These are phyloP conservation scores for Camelina hispida DNA, from an alignment of 345 rosid species.

Conservation along the genomic window DNA sequence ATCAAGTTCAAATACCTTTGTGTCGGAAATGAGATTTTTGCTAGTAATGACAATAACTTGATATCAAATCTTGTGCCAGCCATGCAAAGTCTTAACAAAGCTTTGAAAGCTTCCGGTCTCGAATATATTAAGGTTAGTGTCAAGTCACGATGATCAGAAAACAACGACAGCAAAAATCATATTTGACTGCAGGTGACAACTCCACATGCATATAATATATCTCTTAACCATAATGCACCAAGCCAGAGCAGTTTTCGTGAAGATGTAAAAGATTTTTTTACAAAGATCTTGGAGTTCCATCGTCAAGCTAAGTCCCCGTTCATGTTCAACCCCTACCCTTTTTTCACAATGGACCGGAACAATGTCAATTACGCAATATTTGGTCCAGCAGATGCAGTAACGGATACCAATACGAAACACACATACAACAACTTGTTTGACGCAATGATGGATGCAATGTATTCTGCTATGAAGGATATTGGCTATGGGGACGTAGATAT, in stretches of 20 bases:
- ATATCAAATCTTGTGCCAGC: slow-evolving; percentile 65
- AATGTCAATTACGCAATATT: slow-evolving; percentile 28
- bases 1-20: slow-evolving; percentile 58
- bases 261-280: slow-evolving; percentile 11
- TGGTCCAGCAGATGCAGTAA: slow-evolving; percentile 13
- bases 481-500: slow-evolving; percentile 37
- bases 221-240: slow-evolving; percentile 19
- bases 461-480: slow-evolving; percentile 27
- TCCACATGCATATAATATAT: slow-evolving; percentile 25
- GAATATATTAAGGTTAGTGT: slow-evolving; percentile 52
- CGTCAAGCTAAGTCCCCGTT: slow-evolving; percentile 31
- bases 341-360: slow-evolving; percentile 10
- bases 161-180: neutral
- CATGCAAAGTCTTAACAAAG: slow-evolving; percentile 54
- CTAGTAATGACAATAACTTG: slow-evolving; percentile 37
- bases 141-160: neutral
- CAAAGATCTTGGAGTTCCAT: slow-evolving; percentile 28
- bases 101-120: slow-evolving; percentile 56
- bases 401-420: slow-evolving; percentile 1
- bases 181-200: slow-evolving; percentile 27
- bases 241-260: slow-evolving; percentile 20
- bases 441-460: slow-evolving; percentile 29
- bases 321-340: slow-evolving; percentile 33
- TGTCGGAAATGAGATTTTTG: slow-evolving; percentile 73
- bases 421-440: slow-evolving; percentile 34